Conservation (phyloP, 805 yeast genomes). For the Wickerhamiella siamensis region DNA sequence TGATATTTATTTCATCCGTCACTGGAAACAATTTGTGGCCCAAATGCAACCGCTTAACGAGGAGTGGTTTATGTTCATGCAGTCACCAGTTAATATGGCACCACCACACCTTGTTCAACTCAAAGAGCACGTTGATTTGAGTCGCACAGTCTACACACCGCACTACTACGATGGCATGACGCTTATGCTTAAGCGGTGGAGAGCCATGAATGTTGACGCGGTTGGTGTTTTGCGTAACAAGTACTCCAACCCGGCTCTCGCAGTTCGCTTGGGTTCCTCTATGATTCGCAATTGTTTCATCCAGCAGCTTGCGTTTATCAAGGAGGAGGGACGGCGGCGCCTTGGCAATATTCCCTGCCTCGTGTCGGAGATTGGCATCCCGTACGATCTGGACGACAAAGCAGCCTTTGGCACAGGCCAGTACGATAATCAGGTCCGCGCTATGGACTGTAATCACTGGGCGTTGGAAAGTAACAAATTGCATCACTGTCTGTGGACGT, state of each 20-base stretch:
- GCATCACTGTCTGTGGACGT: constrained; percentile 78
- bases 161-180: constrained; percentile 95
- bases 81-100: constrained; percentile 63
- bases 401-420: constrained; percentile 52
- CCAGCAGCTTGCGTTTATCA: constrained; percentile 54
- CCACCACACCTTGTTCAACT: constrained; percentile 54
- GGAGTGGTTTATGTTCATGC: constrained; percentile 47
- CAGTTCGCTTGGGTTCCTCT: constrained; percentile 53
- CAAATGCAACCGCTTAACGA: constrained; percentile 33
- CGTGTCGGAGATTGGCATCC: constrained; percentile 94
- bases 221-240: constrained; percentile 70
- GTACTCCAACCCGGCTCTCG: constrained; percentile 65
- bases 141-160: constrained; percentile 45
- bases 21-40: constrained; percentile 37
- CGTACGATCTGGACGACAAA: constrained; percentile 84
- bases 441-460: constrained; percentile 65
- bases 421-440: constrained; percentile 60
- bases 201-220: constrained; percentile 71
- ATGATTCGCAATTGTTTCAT: constrained; percentile 58
- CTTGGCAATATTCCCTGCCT: constrained; percentile 64
- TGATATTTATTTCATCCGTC: constrained; percentile 51
- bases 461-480: constrained; percentile 66
- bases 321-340: constrained; percentile 42
- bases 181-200: constrained; percentile 81
- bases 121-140: constrained; percentile 37